Evolutionary conservation across 1,139 yeast genomes (phyloP).

Genomic region (Blastobotrys buckinghamii): DNA sequence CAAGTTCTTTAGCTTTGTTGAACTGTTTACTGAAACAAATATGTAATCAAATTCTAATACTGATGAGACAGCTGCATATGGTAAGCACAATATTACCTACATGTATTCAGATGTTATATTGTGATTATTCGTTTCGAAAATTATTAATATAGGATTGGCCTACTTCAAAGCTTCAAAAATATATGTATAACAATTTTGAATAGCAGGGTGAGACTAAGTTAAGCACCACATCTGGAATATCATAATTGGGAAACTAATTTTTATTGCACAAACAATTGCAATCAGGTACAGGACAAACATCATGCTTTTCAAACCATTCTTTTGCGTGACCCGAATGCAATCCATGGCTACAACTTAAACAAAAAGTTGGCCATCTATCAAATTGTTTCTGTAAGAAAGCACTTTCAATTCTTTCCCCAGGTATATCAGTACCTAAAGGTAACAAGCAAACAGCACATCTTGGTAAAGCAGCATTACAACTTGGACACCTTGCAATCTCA

Average conservation of each 20-base stretch:
- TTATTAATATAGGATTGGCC: too few relatives aligned
- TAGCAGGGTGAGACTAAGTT: too few relatives aligned
- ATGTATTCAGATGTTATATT: too few relatives aligned
- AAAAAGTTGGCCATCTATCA: conserved; percentile 71
- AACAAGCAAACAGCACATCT: conserved; percentile 84
- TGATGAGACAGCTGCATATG: too few relatives aligned
- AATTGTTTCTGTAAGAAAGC: conserved; percentile 17
- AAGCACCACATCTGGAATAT: too few relatives aligned
- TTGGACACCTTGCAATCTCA: conserved; percentile 22
- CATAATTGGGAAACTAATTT: not conserved
- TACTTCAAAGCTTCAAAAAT: too few relatives aligned
- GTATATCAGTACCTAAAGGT: conserved; percentile 50
- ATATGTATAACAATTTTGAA: too few relatives aligned
- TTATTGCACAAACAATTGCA: conserved; percentile 74
- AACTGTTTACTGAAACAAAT: too few relatives aligned
- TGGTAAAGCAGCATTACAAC: conserved; percentile 86
- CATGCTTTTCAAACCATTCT: conserved; percentile 88
- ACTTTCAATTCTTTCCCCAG: not conserved
- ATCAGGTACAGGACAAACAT: conserved; percentile 90
- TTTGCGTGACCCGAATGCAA: conserved; percentile 94
- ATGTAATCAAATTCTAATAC: too few relatives aligned
- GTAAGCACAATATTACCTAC: too few relatives aligned
- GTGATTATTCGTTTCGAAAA: too few relatives aligned
- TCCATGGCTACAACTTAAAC: conserved; percentile 87
- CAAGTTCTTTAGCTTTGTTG: too few relatives aligned